phyloP scores from a whole-genome alignment of 2,329 filamentous ascomycete genomes.

The Colletotrichum limetticola region DNA sequence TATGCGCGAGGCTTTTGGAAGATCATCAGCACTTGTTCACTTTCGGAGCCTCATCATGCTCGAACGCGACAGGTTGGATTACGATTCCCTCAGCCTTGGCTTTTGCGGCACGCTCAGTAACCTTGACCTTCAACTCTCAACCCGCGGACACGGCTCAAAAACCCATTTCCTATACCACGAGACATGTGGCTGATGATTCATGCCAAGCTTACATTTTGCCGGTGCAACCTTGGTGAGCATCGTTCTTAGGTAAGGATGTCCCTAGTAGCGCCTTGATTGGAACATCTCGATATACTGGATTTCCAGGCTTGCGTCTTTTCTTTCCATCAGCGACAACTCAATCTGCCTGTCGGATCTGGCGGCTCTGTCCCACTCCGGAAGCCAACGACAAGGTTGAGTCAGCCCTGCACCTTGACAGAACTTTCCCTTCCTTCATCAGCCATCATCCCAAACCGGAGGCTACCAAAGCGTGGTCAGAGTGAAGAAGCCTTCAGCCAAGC shows the following conservation, averaged over 20 bases:
- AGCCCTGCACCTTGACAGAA: neutral
- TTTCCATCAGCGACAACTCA: neutral
- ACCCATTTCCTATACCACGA: neutral
- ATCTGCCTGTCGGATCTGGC: neutral
- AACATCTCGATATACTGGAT: neutral
- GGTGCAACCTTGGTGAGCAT: neutral
- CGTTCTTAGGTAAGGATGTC: neutral
- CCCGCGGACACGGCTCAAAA: neutral
- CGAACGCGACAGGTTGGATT: constrained; percentile 22
- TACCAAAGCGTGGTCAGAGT: neutral
- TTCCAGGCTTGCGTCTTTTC: neutral
- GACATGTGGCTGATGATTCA: constrained; percentile 10
- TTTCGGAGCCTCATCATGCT: neutral
- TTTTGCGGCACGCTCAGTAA: neutral
- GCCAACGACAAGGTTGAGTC: neutral
- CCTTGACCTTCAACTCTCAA: neutral
- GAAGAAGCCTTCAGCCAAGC: neutral
- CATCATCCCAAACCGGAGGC: too few relatives aligned
- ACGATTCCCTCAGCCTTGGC: constrained; percentile 25
- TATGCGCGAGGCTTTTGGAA: neutral
- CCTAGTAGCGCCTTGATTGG: neutral
- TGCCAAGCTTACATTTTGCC: constrained; percentile 4
- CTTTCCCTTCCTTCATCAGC: neutral
- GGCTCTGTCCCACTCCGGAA: neutral
- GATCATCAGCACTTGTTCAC: neutral